These are phyloP conservation scores for Collybia sordida DNA, from an alignment of 768 basidiomycete genomes.

Conservation along the genomic window DNA sequence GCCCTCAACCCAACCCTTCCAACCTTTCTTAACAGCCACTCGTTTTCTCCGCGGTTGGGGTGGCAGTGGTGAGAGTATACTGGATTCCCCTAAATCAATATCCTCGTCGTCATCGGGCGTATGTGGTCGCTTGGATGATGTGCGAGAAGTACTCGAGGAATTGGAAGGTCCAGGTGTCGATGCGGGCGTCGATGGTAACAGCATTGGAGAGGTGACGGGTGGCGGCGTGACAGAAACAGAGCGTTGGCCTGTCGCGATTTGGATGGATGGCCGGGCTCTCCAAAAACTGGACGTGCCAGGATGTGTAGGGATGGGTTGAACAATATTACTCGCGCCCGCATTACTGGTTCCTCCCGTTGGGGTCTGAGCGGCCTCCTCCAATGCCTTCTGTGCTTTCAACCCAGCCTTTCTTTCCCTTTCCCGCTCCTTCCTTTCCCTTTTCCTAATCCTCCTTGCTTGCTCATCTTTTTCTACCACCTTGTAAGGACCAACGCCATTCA, in stretches of 20 bases:
- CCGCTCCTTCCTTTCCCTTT: constrained; percentile 52
- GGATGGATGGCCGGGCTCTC: constrained; percentile 70
- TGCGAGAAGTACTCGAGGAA: constrained; percentile 71
- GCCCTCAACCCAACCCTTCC: constrained; percentile 92
- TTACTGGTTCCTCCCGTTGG: constrained; percentile 24
- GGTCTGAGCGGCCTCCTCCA: constrained; percentile 24
- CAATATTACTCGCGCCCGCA: constrained; percentile 27
- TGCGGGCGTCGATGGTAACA: constrained; percentile 56
- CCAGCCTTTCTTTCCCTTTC: constrained; percentile 43
- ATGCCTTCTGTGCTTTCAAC: constrained; percentile 13
- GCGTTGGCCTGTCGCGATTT: constrained; percentile 67
- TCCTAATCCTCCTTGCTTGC: constrained; percentile 52
- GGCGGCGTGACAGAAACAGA: constrained; percentile 77
- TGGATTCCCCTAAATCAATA: constrained; percentile 19
- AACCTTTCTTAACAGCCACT: constrained; percentile 71
- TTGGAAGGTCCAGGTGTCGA: constrained; percentile 77
- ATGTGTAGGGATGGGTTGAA: constrained; percentile 22
- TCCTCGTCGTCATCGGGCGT: constrained; percentile 68
- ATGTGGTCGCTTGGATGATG: constrained; percentile 77
- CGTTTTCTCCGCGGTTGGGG: constrained; percentile 55
- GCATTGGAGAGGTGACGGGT: constrained; percentile 45
- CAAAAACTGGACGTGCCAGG: constrained; percentile 54
- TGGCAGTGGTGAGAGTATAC: constrained; percentile 21
- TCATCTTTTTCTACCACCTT: constrained; percentile 62
- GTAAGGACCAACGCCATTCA: constrained; percentile 74